Conservation (phyloP, 352 stramenopile genomes). For the Phytophthora pseudosyringae region DNA sequence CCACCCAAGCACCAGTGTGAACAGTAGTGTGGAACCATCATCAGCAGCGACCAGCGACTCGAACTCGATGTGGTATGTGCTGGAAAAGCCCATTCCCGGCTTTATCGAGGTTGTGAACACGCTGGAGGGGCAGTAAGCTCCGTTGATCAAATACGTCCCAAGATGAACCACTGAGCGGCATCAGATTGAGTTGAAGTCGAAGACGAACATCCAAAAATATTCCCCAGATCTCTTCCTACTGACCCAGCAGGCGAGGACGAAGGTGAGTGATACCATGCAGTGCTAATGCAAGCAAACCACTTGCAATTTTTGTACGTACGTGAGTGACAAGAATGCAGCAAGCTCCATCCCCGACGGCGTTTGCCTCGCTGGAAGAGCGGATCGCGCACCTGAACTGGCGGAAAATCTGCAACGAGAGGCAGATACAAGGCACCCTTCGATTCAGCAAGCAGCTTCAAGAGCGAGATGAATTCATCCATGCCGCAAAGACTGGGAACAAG, state of each 20-base stretch:
- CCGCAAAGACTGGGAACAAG: slow-evolving; percentile 47
- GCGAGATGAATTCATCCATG: slow-evolving; percentile 64
- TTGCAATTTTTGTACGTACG: slow-evolving; percentile 12
- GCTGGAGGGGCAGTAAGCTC: slow-evolving; percentile 2
- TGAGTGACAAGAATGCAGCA: slow-evolving; percentile 24
- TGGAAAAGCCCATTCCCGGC: slow-evolving; percentile 49
- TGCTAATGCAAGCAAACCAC: not conserved
- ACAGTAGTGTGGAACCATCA: not conserved
- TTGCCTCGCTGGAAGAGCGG: slow-evolving; percentile 67
- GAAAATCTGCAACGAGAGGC: slow-evolving; percentile 72
- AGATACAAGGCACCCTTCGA: slow-evolving; percentile 70
- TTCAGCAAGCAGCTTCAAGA: slow-evolving; percentile 69
- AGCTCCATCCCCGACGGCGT: slow-evolving; percentile 31
- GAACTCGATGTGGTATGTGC: slow-evolving; percentile 52
- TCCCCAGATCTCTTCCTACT: slow-evolving; percentile 16
- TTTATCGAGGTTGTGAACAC: slow-evolving; percentile 41
- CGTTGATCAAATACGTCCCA: too few relatives aligned
- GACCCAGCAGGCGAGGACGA: slow-evolving; percentile 20
- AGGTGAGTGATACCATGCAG: not conserved
- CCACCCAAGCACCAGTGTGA: not conserved
- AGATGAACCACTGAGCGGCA: not conserved
- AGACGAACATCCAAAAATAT: slow-evolving; percentile 45
- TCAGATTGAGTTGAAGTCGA: slow-evolving; percentile 4
- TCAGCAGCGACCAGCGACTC: not conserved
- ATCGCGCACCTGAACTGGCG: slow-evolving; percentile 76